Base-by-base conservation (phyloP, 208 protist species). In the Trypanosoma lewisi region DNA sequence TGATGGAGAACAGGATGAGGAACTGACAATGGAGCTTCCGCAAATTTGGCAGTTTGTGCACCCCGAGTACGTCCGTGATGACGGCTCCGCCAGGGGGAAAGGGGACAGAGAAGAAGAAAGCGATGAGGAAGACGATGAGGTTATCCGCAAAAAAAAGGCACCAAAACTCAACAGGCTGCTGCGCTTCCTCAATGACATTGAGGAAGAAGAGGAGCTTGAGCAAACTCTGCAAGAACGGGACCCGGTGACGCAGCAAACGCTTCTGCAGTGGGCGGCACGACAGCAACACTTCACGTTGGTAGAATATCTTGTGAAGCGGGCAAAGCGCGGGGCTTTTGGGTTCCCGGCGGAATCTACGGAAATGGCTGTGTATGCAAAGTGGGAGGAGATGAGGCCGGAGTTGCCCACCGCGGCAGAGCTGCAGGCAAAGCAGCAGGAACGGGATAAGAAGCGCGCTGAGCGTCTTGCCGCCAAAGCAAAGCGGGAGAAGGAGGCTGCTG, bases 181-280 rank as follows among this genome's bases (percentile, higher is more conserved):
- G 8, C 83, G 82, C 19, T 89, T 77, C 41, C 73, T 96, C 34
- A 94, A 94, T 63, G 80, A 96, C 58, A 58, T 86, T 3, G 88
- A 96, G 51, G 87, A 93, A 27, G 80, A 91, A 16, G 87, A 94
- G 69, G 85, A 94, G 63, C 68, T 87, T 21, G 80, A 91, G 66
- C 54, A 73, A 31, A 23, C 81, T 23, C 75, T 94, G 27, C 75
- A 87, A 42, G 79, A 90, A 50, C 78, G 78, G 28, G 87, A 96
- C 60, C 91, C 91, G 1, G 84, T 89, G 30, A 96, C 91, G 11
- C 80, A 80, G 63, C 86, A 94, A 57, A 89, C 87, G 4, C 80
- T 96, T 31, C 48, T 96, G 55, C 87, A 93, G 67, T 96, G 91
- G 88, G 87, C 87, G 4, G 80, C 81, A 16, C 82, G 93, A n/a